Evolutionary conservation across 2,329 filamentous ascomycete genomes (phyloP), one percentile per base, ranked within the genome.

Genomic region (Ascochyta clinopodiicola): DNA sequence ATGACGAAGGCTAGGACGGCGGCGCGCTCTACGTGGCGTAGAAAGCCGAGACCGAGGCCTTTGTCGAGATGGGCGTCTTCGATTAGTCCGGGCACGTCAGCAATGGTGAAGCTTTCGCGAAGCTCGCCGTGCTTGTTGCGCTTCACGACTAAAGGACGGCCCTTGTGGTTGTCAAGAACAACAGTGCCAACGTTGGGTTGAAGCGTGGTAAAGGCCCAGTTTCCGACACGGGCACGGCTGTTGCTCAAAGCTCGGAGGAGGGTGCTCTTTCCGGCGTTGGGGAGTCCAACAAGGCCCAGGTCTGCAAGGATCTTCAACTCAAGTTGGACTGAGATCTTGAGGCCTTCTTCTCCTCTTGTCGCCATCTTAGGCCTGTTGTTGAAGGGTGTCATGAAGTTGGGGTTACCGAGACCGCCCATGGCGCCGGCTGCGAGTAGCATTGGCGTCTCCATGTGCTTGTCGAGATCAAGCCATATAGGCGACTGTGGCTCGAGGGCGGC

Each of bases 171-270:
- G 75, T 99, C 95, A 10, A 99, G 84, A 13, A 98, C 89, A 6
- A 99, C 92, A 0, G 95, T 99, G 45, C 95, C 95, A 50, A 99
- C 96, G 65, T 96, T 97, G 2, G 95, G 95, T 64, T 93, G 89
- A 8, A 99, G 82, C 0, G 95, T 99, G 3, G 95, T 99, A 74
- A 99, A 99, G 9, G 92, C 94, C 95, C 95, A 99, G 73, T 90
- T 88, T 36, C 95, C 95, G 4, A 99, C 87, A 35, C 95, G 86
- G 1, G 95, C 91, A 56, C 92, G 88, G 72, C 91, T 96, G 74
- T 93, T 93, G 67, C 88, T 96, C 66, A 99, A 80, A 3, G 93
- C 88, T 17, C 95, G 88, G 15, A 98, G 83, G 1, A 99, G 82
- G 0, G 95, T 98, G 72, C 91, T 96, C 78, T 99, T 99, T 8